Conservation (phyloP, 306 rosid species). For the Rubus parviflorus region DNA sequence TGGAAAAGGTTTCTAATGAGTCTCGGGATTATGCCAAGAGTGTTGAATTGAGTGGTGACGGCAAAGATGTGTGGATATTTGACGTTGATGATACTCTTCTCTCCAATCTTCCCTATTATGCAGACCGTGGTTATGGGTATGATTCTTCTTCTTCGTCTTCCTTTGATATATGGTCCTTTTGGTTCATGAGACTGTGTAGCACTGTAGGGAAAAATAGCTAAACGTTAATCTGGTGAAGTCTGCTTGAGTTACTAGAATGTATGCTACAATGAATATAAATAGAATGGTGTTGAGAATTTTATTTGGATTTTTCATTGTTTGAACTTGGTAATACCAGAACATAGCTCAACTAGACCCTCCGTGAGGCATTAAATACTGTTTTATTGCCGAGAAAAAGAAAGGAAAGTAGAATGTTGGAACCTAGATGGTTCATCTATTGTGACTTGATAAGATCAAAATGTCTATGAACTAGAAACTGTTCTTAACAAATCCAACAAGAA, state of each 20-base stretch:
- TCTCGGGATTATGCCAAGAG: conserved; percentile 54
- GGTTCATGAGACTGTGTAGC: too few relatives aligned
- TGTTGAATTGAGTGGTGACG: conserved; percentile 55
- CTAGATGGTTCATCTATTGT: background rate
- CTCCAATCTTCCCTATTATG: conserved; percentile 87
- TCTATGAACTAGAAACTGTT: background rate
- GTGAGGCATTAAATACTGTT: background rate
- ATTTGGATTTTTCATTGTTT: background rate
- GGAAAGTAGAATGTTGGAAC: background rate
- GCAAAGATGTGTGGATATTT: conserved; percentile 78
- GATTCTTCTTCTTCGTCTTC: background rate
- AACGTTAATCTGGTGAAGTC: background rate
- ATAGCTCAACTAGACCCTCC: background rate
- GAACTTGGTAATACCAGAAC: background rate
- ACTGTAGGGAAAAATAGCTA: too few relatives aligned
- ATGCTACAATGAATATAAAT: background rate
- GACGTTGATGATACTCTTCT: conserved; percentile 87
- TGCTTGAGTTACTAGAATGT: conserved; percentile 3
- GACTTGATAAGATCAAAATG: background rate
- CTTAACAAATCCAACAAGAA: background rate
- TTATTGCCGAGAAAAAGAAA: too few relatives aligned
- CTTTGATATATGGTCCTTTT: background rate
- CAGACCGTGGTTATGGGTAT: conserved; percentile 77
- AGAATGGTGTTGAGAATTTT: background rate
- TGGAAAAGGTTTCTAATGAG: conserved; percentile 59